phyloP scores from a whole-genome alignment of 441 rosid genomes.

The Lepidium campestre region DNA sequence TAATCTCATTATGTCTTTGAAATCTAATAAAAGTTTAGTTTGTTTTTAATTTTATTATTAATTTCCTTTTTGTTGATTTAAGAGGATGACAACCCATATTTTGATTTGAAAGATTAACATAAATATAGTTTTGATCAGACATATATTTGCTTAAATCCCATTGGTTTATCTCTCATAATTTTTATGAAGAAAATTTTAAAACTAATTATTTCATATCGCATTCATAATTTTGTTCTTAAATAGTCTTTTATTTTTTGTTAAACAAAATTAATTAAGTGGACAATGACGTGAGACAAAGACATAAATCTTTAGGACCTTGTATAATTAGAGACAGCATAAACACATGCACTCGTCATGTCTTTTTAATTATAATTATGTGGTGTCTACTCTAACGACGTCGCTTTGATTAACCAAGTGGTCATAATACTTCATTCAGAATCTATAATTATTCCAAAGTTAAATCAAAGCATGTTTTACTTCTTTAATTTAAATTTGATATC shows the following conservation, averaged over 20 bases:
- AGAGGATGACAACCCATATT: slow-evolving; percentile 22
- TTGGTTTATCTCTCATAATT: slow-evolving; percentile 15
- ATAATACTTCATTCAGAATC: background rate
- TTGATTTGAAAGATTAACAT: slow-evolving; percentile 25
- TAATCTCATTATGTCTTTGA: slow-evolving; percentile 31
- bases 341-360: slow-evolving; percentile 32
- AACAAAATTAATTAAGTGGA: slow-evolving; percentile 12
- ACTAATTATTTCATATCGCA: slow-evolving; percentile 8
- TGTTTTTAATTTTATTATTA: slow-evolving; percentile 1
- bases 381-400: slow-evolving; percentile 25
- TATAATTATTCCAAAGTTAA: background rate
- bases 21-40: slow-evolving; percentile 21
- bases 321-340: slow-evolving; percentile 30
- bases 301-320: slow-evolving; percentile 14
- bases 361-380: slow-evolving; percentile 21
- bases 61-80: slow-evolving; percentile 12
- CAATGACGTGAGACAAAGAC: slow-evolving; percentile 27
- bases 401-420: slow-evolving; percentile 16
- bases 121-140: slow-evolving; percentile 8
- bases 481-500: too few species aligned
- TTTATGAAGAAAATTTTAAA: background rate
- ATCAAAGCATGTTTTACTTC: background rate
- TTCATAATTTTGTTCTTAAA: background rate
- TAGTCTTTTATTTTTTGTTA: background rate
- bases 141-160: slow-evolving; percentile 8